These are phyloP conservation scores for Pholiota molesta DNA, from an alignment of 768 basidiomycete species.

Conservation along the genomic window DNA sequence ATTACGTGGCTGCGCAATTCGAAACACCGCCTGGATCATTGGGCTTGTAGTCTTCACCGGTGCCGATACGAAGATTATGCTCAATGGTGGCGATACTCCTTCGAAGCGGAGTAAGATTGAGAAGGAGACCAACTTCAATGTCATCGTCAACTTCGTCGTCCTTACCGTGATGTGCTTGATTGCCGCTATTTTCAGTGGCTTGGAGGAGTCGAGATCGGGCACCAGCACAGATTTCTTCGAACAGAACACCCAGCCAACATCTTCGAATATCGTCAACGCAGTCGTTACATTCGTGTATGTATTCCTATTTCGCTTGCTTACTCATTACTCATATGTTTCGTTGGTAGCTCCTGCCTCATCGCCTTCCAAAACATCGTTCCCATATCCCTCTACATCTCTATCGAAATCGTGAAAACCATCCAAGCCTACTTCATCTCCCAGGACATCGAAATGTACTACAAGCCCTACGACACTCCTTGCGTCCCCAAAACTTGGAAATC, in stretches of 20 bases:
- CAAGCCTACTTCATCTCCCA: constrained; percentile 97
- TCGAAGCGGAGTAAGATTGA: constrained; percentile 98
- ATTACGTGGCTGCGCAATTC: constrained; percentile 85
- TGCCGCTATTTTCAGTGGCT: constrained; percentile 76
- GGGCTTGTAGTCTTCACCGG: constrained; percentile 95
- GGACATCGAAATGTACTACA: constrained; percentile 96
- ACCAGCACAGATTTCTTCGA: constrained; percentile 82
- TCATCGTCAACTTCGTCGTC: constrained; percentile 88
- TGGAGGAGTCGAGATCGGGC: constrained; percentile 57
- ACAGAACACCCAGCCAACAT: constrained; percentile 60
- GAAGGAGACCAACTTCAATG: constrained; percentile 98
- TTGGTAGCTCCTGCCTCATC: constrained; percentile 81
- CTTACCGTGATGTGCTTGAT: constrained; percentile 76
- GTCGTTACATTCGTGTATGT: constrained; percentile 92
- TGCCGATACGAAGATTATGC: constrained; percentile 89
- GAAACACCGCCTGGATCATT: constrained; percentile 92
- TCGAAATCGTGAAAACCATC: constrained; percentile 97
- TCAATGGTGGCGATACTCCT: constrained; percentile 91
- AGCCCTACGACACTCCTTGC: constrained; percentile 82
- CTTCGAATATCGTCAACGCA: constrained; percentile 66
- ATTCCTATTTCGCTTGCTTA: not conserved
- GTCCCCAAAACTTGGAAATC: constrained; percentile 99
- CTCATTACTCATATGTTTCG: constrained; percentile 6
- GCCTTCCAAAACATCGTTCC: constrained; percentile 98
- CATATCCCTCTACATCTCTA: constrained; percentile 94